A percentile compares a stretch with the other conserved stretches of the same genome.
These are phyloP conservation scores for Prosopis cineraria DNA, from an alignment of 306 rosid genomes.

Conservation along the genomic window DNA sequence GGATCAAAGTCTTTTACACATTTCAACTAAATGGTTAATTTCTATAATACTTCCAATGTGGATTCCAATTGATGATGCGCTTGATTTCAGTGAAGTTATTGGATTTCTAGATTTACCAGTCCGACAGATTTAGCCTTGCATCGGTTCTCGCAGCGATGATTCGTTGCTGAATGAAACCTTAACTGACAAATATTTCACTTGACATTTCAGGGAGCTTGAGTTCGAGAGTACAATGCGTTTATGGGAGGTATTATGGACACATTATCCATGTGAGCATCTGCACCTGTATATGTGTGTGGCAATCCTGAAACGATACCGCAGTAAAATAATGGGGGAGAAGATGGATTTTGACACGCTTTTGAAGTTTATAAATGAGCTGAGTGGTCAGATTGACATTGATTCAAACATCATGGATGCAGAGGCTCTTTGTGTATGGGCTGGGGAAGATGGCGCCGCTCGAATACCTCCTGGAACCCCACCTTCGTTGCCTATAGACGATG, in stretches of 20 bases:
- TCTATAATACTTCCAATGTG: constrained; percentile 3
- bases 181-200: constrained; percentile 25
- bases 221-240: constrained; percentile 74
- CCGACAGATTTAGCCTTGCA: constrained; percentile 22
- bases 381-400: constrained; percentile 86
- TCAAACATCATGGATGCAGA: constrained; percentile 84
- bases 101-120: constrained; percentile 14
- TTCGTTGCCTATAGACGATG: constrained; percentile 77
- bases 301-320: constrained; percentile 76
- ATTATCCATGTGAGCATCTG: constrained; percentile 85
- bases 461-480: constrained; percentile 99
- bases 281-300: constrained; percentile 93
- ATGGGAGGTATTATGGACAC: constrained; percentile 98
- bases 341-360: constrained; percentile 97
- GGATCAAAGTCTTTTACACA: not conserved
- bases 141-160: constrained; percentile 1
- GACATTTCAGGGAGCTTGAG: constrained; percentile 76
- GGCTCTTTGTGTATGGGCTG: constrained; percentile 87
- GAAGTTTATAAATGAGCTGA: constrained; percentile 92
- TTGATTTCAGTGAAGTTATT: constrained; percentile 22
- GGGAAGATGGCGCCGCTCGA: constrained; percentile 87
- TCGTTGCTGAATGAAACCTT: not conserved
- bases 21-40: not conserved
- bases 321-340: constrained; percentile 81
- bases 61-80: not conserved